Evolutionary conservation across 2,329 filamentous ascomycete genomes (phyloP).

Genomic region (Colletotrichum spinosum): DNA sequence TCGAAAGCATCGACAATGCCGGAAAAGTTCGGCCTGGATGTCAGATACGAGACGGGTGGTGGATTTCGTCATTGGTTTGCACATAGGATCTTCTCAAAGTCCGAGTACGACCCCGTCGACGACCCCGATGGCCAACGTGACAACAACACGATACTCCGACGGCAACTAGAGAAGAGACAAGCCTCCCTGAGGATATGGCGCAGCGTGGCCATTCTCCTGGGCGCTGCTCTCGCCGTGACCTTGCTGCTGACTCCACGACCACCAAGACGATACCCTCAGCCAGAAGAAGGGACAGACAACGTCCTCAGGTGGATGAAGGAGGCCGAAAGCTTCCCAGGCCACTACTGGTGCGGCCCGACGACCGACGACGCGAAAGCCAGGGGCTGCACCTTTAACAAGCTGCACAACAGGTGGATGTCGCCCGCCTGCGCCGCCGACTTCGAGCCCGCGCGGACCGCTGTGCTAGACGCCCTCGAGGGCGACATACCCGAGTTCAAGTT

Average conservation of each 20-base stretch:
- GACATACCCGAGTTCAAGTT: slow-evolving; percentile 1
- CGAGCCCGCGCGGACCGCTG: background rate
- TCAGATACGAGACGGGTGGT: too few relatives aligned
- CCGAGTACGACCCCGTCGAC: too few relatives aligned
- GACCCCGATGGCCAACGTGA: too few relatives aligned
- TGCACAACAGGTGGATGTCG: slow-evolving; percentile 29
- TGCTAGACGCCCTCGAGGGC: background rate
- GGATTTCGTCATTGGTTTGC: too few relatives aligned
- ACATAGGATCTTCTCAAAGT: too few relatives aligned
- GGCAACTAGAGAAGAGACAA: too few relatives aligned
- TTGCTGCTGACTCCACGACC: background rate
- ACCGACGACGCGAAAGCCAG: slow-evolving; percentile 3
- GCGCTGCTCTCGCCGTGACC: background rate
- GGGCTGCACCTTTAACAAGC: slow-evolving; percentile 24
- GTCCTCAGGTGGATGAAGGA: slow-evolving; percentile 21
- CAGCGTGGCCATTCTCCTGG: background rate
- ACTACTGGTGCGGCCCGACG: slow-evolving; percentile 22
- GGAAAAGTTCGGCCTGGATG: too few relatives aligned
- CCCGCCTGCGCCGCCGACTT: slow-evolving; percentile 11
- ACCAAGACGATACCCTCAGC: slow-evolving; percentile 1
- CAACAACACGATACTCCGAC: too few relatives aligned
- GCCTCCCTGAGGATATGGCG: slow-evolving; percentile 3
- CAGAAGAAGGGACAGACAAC: slow-evolving; percentile 20
- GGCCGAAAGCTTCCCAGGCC: slow-evolving; percentile 4
- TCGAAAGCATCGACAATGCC: too few relatives aligned